Conservation (phyloP, 352 stramenopile species). For the Phytophthora sansomeana region DNA sequence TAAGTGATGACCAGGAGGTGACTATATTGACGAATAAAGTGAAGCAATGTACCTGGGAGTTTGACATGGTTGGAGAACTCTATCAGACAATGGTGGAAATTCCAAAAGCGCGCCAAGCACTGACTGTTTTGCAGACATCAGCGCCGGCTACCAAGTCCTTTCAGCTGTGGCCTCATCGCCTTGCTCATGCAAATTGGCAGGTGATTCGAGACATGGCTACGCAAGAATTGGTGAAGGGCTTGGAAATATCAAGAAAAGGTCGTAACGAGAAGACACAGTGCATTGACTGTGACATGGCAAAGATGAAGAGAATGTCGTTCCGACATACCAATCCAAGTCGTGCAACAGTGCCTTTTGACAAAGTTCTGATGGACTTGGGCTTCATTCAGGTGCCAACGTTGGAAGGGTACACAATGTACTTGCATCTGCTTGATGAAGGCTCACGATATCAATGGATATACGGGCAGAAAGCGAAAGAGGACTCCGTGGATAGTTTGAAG, state of each 20-base stretch:
- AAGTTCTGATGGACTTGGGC: conserved; percentile 10
- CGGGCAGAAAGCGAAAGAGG: conserved; percentile 14
- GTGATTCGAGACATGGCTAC: no score
- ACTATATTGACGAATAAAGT: not conserved
- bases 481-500: conserved; percentile 8
- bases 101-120: not conserved
- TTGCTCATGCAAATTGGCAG: conserved; percentile 17
- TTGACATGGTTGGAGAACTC: conserved; percentile 1
- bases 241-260: not conserved
- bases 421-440: conserved; percentile 16
- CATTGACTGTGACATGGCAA: conserved; percentile 15
- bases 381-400: conserved; percentile 6
- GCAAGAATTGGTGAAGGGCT: conserved; percentile 2
- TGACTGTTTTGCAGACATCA: not conserved
- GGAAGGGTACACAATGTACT: conserved; percentile 7
- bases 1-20: conserved; percentile 10
- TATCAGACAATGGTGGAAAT: conserved; percentile 13
- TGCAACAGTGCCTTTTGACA: conserved; percentile 2
- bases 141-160: not conserved
- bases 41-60: conserved; percentile 9
- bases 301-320: conserved; percentile 28
- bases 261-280: not conserved
- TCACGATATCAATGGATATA: conserved; percentile 20
- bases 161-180: conserved; percentile 2
- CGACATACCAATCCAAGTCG: not conserved